Conservation (phyloP, 164 flowering plant species). For the Cinnamomum micranthum region DNA sequence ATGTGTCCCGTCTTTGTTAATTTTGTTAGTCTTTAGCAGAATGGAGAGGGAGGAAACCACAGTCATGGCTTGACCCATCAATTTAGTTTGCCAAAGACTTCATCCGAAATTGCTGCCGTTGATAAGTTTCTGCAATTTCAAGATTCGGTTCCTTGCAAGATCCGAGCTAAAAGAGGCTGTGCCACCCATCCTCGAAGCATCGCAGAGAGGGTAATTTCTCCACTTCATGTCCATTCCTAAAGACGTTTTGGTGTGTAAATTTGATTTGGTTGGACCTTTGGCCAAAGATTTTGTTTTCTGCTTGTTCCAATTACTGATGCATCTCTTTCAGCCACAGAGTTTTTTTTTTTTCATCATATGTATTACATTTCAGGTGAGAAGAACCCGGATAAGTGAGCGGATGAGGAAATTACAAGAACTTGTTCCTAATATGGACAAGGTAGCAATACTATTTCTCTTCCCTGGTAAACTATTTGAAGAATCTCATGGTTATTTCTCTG, state of each 20-base stretch:
- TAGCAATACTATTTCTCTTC: conserved; percentile 17
- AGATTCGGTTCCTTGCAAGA: conserved; percentile 71
- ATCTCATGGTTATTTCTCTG: background rate
- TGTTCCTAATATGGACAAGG: conserved; percentile 99
- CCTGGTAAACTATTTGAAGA: background rate
- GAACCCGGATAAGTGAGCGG: conserved; percentile 86
- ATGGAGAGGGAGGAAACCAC: conserved; percentile 30
- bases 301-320: background rate
- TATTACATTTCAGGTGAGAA: conserved; percentile 56
- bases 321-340: background rate
- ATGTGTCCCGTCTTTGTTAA: background rate
- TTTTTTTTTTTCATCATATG: background rate
- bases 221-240: background rate
- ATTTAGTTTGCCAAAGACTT: conserved; percentile 65
- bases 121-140: conserved; percentile 58
- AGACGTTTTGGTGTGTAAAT: background rate
- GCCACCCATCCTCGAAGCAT: conserved; percentile 96
- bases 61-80: conserved; percentile 57
- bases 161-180: conserved; percentile 87
- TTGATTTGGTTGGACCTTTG: background rate
- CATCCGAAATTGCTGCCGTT: conserved; percentile 52
- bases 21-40: conserved; percentile 28
- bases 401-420: conserved; percentile 96
- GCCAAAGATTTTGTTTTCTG: background rate
- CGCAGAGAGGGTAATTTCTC: conserved; percentile 81